phyloP scores from a whole-genome alignment of 2,329 filamentous ascomycete species.

The Colletotrichum ledebouriae region DNA sequence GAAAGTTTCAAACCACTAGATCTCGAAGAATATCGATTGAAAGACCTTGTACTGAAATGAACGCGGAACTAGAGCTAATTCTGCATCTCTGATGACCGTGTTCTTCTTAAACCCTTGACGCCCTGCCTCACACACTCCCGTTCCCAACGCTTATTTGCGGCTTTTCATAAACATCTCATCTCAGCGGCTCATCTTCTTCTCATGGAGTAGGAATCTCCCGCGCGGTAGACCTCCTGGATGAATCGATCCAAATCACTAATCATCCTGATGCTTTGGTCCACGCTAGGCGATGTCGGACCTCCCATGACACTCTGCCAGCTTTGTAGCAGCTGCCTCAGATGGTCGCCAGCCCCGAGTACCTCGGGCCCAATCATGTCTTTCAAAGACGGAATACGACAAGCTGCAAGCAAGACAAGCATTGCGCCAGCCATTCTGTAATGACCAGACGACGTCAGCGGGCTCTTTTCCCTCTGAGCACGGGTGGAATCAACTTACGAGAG shows the following conservation, averaged over 20 bases:
- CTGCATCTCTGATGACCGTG: too few relatives aligned
- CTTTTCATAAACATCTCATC: too few relatives aligned
- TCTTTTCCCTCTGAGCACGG: neutral
- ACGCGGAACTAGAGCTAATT: too few relatives aligned
- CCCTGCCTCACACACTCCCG: too few relatives aligned
- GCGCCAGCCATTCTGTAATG: slow-evolving; percentile 59
- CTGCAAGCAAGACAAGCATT: slow-evolving; percentile 63
- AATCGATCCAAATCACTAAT: slow-evolving; percentile 60
- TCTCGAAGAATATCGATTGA: too few relatives aligned
- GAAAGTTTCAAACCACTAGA: too few relatives aligned
- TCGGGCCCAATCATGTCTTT: slow-evolving; percentile 55
- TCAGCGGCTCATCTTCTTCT: neutral
- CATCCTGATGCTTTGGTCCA: slow-evolving; percentile 60
- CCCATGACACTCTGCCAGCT: slow-evolving; percentile 59
- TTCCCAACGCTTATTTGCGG: too few relatives aligned
- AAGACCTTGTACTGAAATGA: too few relatives aligned
- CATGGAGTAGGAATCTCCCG: slow-evolving; percentile 34
- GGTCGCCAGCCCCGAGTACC: slow-evolving; percentile 55
- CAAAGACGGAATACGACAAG: slow-evolving; percentile 55
- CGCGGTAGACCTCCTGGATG: slow-evolving; percentile 53
- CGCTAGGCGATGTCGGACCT: slow-evolving; percentile 58
- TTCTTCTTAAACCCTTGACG: too few relatives aligned
- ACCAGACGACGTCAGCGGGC: neutral
- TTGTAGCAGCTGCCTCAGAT: slow-evolving; percentile 56
- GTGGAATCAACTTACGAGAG: slow-evolving; percentile 57